Evolutionary conservation across 306 rosid species (phyloP).

Genomic region (Herpetospermum pedunculosum): DNA sequence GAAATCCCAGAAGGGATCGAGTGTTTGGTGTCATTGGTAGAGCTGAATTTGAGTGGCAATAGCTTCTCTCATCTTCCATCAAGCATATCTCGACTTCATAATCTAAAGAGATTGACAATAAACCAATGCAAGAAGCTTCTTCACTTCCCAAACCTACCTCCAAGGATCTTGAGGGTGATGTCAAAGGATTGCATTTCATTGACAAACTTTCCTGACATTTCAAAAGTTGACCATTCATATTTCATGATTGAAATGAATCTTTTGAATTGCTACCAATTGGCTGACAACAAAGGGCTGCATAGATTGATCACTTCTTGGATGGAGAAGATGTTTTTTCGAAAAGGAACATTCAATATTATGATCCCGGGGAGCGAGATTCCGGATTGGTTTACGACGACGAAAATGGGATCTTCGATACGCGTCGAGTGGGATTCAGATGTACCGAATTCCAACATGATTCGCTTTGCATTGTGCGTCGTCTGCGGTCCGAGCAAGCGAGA

Average conservation of each 20-base stretch:
- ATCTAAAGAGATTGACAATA: fast-evolving
- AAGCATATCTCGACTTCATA: slow-evolving; percentile 7
- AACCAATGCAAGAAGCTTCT: background rate
- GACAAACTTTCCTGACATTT: background rate
- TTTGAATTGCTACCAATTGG: background rate
- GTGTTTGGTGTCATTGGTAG: background rate
- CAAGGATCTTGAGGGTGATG: fast-evolving
- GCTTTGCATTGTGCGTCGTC: background rate
- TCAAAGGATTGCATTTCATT: background rate
- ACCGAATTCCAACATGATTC: background rate
- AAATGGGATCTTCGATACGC: background rate
- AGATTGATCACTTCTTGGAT: background rate
- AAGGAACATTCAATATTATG: background rate
- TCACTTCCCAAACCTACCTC: background rate
- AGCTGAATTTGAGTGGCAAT: background rate
- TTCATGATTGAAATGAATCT: background rate
- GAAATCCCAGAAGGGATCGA: slow-evolving; percentile 1
- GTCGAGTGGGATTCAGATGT: background rate
- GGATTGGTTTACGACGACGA: slow-evolving; percentile 3
- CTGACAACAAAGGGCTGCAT: background rate
- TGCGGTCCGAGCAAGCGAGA: background rate
- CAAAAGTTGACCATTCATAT: background rate
- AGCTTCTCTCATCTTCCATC: slow-evolving; percentile 1
- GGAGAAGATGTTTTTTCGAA: background rate
- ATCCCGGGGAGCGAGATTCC: slow-evolving; percentile 1